Conservation (phyloP, 495 filamentous ascomycete genomes). For the Mytilinidion resinicola region DNA sequence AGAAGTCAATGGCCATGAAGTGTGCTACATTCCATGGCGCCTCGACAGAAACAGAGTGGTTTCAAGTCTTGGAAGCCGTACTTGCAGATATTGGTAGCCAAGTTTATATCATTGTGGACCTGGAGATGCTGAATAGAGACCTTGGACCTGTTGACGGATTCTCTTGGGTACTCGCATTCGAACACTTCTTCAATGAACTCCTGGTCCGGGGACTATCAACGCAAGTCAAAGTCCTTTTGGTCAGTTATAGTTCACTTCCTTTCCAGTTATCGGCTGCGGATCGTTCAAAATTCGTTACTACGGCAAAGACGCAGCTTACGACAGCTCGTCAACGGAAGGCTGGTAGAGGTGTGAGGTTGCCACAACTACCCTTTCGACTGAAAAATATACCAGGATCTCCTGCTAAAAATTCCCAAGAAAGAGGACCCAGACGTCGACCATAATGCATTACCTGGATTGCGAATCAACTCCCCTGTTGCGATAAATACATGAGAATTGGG, state of each 20-base stretch:
- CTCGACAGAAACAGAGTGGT: slow-evolving; percentile 1
- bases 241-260: neutral
- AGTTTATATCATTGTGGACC: neutral
- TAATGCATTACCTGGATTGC: no score
- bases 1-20: neutral
- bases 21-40: neutral
- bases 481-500: no score
- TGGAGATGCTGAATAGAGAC: neutral
- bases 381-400: neutral
- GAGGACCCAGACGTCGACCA: no score
- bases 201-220: neutral
- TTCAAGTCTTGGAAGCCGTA: neutral
- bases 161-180: neutral
- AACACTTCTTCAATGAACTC: neutral
- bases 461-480: no score
- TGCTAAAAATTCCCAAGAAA: no score
- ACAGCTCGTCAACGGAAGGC: neutral
- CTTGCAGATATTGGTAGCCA: neutral
- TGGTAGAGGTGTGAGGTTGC: neutral
- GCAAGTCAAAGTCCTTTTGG: slow-evolving; percentile 3
- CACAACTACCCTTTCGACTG: neutral
- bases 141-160: no score
- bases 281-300: neutral
- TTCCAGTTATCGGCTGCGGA: neutral
- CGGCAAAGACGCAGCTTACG: neutral